phyloP scores from a whole-genome alignment of 2,329 filamentous ascomycete genomes.

The Aspergillus novoparasiticus region DNA sequence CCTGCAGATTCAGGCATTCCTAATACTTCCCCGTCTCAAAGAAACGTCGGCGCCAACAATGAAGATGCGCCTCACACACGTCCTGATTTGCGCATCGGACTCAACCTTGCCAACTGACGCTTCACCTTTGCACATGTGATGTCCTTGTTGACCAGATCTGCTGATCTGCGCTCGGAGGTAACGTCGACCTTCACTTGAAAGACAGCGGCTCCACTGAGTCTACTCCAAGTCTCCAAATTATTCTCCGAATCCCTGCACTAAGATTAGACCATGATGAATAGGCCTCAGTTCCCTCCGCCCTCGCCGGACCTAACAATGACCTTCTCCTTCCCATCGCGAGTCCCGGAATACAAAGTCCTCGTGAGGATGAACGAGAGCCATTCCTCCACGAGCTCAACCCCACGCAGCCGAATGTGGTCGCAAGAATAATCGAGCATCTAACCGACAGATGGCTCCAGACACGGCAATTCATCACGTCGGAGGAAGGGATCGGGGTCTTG shows the following conservation, averaged over 20 bases:
- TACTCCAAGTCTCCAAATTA: background rate
- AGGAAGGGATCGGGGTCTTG: constrained; percentile 75
- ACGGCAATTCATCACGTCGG: constrained; percentile 67
- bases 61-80: background rate
- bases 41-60: no score
- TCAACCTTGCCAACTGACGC: background rate
- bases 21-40: no score
- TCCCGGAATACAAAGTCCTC: background rate
- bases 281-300: background rate
- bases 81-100: background rate
- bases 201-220: background rate
- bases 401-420: background rate
- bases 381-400: background rate
- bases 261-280: background rate
- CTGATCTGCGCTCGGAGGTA: background rate
- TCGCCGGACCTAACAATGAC: background rate
- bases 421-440: background rate
- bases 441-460: constrained; percentile 23
- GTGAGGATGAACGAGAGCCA: background rate
- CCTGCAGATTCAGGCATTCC: no score
- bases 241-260: background rate
- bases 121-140: background rate
- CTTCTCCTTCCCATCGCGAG: background rate
- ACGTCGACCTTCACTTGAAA: background rate
- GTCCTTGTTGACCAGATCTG: background rate